A percentile compares a stretch with the other conserved stretches of the same genome.
phyloP scores from a whole-genome alignment of 1,284 basidiomycete genomes.

The Anthracocystis walkeri region DNA sequence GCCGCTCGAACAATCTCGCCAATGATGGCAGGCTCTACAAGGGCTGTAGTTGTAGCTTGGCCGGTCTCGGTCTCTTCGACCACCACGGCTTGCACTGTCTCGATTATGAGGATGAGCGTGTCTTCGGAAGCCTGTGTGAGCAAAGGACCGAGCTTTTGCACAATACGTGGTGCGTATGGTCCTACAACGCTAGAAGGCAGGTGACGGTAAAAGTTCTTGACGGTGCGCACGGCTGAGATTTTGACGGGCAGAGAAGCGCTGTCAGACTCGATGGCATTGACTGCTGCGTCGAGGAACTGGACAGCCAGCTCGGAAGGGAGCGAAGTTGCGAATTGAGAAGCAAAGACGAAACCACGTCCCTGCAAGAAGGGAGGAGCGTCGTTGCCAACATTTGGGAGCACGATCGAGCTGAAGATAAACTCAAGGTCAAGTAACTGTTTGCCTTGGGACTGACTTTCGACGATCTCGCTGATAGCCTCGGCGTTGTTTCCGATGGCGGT shows the following conservation, averaged over 20 bases:
- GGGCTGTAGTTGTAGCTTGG: slow-evolving; percentile 19
- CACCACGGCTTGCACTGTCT: slow-evolving; percentile 82
- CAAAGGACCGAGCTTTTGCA: slow-evolving; percentile 86
- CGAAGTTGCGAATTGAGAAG: slow-evolving; percentile 84
- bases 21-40: slow-evolving; percentile 45
- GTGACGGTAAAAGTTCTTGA: slow-evolving; percentile 72
- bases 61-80: slow-evolving; percentile 75
- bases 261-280: slow-evolving; percentile 81
- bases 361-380: slow-evolving; percentile 81
- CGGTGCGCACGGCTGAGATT: slow-evolving; percentile 80
- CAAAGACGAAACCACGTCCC: slow-evolving; percentile 93
- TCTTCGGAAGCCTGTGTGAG: slow-evolving; percentile 83
- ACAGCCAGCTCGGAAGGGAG: slow-evolving; percentile 76
- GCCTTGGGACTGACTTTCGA: slow-evolving; percentile 75
- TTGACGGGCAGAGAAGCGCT: slow-evolving; percentile 85
- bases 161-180: slow-evolving; percentile 79
- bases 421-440: slow-evolving; percentile 76
- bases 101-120: slow-evolving; percentile 88
- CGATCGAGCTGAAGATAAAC: slow-evolving; percentile 79
- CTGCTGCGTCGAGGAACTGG: slow-evolving; percentile 82
- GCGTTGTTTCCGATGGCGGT: slow-evolving; percentile 86
- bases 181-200: slow-evolving; percentile 73
- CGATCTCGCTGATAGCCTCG: slow-evolving; percentile 79
- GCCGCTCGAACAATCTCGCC: slow-evolving; percentile 72
- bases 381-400: slow-evolving; percentile 82